A percentile compares a stretch with the other conserved stretches of the same genome.
These are phyloP conservation scores for Solioccasus polychromus DNA, from an alignment of 768 basidiomycete species.

Conservation along the genomic window DNA sequence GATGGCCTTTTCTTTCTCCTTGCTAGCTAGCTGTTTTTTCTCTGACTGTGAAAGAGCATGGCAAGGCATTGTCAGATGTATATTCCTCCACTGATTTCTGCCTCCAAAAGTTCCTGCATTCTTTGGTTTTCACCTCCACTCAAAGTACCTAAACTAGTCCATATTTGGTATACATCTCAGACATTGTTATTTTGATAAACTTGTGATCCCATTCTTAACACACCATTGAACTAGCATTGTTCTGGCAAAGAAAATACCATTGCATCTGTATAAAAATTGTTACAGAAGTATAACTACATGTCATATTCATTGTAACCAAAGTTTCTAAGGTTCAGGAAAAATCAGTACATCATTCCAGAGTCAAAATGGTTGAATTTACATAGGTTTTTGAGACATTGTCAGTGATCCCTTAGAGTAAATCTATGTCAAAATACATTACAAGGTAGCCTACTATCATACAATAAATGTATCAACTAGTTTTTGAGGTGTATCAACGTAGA, in stretches of 20 bases:
- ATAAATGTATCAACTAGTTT: not conserved
- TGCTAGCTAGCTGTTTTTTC: too few species aligned
- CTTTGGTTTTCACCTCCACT: not conserved
- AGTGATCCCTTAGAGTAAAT: slow-evolving; percentile 21
- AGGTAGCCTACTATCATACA: not conserved
- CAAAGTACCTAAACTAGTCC: not conserved
- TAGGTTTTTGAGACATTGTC: slow-evolving; percentile 26
- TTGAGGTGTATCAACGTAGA: not conserved
- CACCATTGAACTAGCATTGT: not conserved
- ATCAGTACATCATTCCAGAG: slow-evolving; percentile 13
- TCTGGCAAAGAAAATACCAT: not conserved
- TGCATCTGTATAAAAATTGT: not conserved
- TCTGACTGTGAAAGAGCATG: too few species aligned
- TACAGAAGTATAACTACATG: not conserved
- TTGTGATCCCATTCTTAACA: not conserved
- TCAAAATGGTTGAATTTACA: slow-evolving; percentile 48
- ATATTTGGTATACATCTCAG: not conserved
- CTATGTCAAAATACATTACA: not conserved
- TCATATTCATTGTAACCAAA: not conserved
- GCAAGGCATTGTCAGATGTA: too few species aligned
- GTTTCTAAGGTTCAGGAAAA: not conserved
- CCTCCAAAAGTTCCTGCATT: too few species aligned
- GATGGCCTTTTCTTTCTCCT: too few species aligned
- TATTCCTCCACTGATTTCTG: too few species aligned
- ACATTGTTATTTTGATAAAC: not conserved